These are phyloP conservation scores for Falciphora oryzae DNA, from an alignment of 2,329 filamentous ascomycete species.

Conservation along the genomic window DNA sequence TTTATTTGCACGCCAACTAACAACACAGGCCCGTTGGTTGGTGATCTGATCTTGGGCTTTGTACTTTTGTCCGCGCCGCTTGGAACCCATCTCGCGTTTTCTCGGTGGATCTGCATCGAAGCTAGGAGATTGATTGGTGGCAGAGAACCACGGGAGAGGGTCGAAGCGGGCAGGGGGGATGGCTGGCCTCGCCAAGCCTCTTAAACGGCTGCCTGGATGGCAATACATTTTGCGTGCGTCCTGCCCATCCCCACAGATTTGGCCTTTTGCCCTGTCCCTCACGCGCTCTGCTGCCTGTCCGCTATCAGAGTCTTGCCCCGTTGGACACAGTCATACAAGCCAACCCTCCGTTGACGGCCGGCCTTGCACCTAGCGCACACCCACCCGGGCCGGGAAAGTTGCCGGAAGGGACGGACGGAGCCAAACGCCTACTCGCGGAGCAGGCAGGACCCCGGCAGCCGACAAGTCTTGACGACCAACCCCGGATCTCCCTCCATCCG, in stretches of 20 bases:
- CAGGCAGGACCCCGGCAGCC: too few species aligned
- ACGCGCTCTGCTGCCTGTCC: background rate
- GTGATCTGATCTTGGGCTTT: background rate
- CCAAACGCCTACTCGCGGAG: too few species aligned
- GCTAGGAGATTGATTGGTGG: background rate
- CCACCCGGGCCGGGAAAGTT: too few species aligned
- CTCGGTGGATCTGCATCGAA: background rate
- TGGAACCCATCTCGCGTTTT: background rate
- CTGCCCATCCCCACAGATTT: background rate
- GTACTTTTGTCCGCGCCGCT: background rate
- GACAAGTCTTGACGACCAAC: too few species aligned
- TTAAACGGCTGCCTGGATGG: conserved; percentile 7
- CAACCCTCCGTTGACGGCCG: too few species aligned
- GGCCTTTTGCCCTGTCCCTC: background rate
- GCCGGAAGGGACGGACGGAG: too few species aligned
- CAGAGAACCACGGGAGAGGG: too few species aligned
- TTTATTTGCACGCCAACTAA: background rate
- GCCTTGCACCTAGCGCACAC: too few species aligned
- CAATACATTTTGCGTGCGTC: background rate
- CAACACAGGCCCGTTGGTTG: too few species aligned
- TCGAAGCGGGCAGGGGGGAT: background rate
- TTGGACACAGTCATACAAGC: too few species aligned
- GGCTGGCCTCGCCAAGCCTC: conserved; percentile 2
- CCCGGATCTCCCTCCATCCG: too few species aligned
- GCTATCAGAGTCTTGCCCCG: background rate